Conservation (phyloP, 2,329 filamentous ascomycete genomes). For the Pseudogymnoascus sp. region DNA sequence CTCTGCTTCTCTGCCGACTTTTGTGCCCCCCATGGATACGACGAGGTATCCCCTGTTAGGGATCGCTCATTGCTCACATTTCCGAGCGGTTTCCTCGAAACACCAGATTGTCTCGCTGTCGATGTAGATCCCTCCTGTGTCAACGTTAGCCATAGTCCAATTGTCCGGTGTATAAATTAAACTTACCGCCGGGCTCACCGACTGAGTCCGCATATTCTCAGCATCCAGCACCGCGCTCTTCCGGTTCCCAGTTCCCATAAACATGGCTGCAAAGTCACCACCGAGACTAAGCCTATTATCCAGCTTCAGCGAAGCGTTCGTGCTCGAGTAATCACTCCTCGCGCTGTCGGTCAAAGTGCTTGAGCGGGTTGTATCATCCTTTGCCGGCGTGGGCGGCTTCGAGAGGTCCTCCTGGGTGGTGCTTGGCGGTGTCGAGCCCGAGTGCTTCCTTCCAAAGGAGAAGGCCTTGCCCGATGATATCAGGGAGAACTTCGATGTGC, state of each 20-base stretch:
- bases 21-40: slow-evolving; percentile 25
- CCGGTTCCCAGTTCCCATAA: slow-evolving; percentile 24
- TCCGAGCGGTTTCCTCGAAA: neutral
- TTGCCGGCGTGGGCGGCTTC: neutral
- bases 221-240: slow-evolving; percentile 23
- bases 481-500: slow-evolving; percentile 23
- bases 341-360: neutral
- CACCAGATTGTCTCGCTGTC: neutral
- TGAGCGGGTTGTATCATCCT: neutral
- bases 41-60: slow-evolving; percentile 17
- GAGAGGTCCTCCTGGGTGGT: neutral
- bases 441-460: slow-evolving; percentile 27
- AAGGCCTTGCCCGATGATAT: slow-evolving; percentile 26
- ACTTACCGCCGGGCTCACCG: slow-evolving; percentile 20
- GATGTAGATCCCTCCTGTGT: neutral
- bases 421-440: slow-evolving; percentile 14
- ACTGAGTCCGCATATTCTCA: slow-evolving; percentile 18
- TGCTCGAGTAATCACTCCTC: slow-evolving; percentile 27
- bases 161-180: neutral
- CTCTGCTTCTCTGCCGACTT: slow-evolving; percentile 26
- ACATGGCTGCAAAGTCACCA: slow-evolving; percentile 30
- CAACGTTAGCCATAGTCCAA: neutral
- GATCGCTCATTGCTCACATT: neutral
- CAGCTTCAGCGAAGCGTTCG: slow-evolving; percentile 26
- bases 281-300: slow-evolving; percentile 25